Evolutionary conservation across 805 yeast genomes (phyloP), one percentile per base, ranked within the genome.

Genomic region (Yamadazyma phyllophila): DNA sequence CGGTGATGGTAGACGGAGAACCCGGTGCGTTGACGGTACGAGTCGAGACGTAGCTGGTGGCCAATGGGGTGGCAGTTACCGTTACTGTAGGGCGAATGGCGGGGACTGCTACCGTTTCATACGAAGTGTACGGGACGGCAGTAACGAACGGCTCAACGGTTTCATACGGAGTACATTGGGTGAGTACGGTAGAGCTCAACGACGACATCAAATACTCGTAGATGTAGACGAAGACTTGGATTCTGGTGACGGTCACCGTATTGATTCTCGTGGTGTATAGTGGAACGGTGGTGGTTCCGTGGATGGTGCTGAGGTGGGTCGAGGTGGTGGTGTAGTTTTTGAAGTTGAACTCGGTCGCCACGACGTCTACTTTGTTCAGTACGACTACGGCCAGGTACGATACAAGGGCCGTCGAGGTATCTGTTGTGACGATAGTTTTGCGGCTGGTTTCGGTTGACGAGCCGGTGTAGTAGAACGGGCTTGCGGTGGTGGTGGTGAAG

Each of bases 401-500:
- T 5, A 32, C 24, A n/a, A 39, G 16, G 26, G 36, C 35, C 2
- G 46, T 30, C 17, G 42, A 38, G 12, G 33, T 36, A 26, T 36
- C 34, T 34, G 29, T 39, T 34, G 38, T 14, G 45, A 37, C 16
- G 16, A 35, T 41, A 29, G 50, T 34, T 15, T 7, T 16, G 17
- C 30, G 11, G 17, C 43, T 46, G 33, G 38, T 39, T 17, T 32
- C 30, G 3, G 44, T 46, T 12, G 49, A 34, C 7, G 37, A 35
- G 14, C 37, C 26, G 16, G 43, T 24, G 6, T 26, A 26, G 27
- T 17, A 6, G 29, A 45, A 42, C 24, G 34, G 13, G 15, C 24
- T 17, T 39, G 39, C 20, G 29, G 40, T 11, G 29, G 41, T 30
- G 20, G 41, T 26, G 34, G 48, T 27, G n/a, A 29, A 38, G 13